Base-by-base conservation (phyloP, 2,329 filamentous ascomycete species). In the Penicillium sp. region DNA sequence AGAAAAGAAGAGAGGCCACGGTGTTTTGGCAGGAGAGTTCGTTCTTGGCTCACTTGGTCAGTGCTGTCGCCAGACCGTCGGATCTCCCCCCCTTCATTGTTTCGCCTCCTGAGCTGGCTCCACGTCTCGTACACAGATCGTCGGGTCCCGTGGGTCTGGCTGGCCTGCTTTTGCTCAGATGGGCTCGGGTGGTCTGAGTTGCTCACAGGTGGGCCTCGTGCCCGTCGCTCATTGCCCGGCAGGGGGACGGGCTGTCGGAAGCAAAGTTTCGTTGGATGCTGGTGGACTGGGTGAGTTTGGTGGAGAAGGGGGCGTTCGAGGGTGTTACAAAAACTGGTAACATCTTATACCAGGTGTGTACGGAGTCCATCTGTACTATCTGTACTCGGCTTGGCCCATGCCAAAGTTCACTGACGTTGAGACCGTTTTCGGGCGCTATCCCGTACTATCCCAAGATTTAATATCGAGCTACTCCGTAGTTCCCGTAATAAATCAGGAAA, bases 101-200 rank as follows among this genome's bases (percentile, higher is more conserved):
- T 43, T 28, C 39, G 39, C 39, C 39, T 43, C 39, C 39, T 43
- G 39, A 43, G 23, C 39, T 26, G 39, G 23, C 23, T 50, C 31
- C 50, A 40, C 39, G 48, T 47, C 49, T 53, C 49, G 52, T 23
- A 55, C 34, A 44, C 49, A 37, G 56, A 58, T 60, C 48, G 58
- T 44, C 46, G 46, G 51, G 49, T 33, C 23, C 26, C 26, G 26
- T 45, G 42, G 40, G 26, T 45, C 42, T 21, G 13, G 14, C 23
- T 40, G 21, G 23, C 23, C 39, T 43, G 23, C 23, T 14, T n/a
- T 29, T 16, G 40, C 37, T 37, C 34, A 21, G 45, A 44, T 29
- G 44, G 21, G 23, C 13, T 14, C 43, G 28, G 37, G 23, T 36
- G 31, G 31, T 34, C 24, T 42, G 37, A 42, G 37, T 14, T 44